These are phyloP conservation scores for Cladorrhinum sp. DNA, from an alignment of 2,329 filamentous ascomycete genomes.

Conservation along the genomic window DNA sequence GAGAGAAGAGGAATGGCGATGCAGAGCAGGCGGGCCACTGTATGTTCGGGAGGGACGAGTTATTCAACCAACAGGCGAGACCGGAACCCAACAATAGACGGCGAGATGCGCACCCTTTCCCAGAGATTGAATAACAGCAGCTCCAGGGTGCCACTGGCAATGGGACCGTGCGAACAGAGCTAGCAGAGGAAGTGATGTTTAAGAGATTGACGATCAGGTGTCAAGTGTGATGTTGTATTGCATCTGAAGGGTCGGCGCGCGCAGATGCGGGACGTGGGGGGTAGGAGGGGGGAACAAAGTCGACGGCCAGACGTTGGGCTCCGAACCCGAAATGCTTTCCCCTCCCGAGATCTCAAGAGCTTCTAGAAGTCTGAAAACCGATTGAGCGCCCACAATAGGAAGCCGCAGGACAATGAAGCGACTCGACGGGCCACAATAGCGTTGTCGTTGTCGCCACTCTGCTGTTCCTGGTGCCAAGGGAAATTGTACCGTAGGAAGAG, in stretches of 20 bases:
- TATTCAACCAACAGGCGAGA: not conserved
- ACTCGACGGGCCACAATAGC: not conserved
- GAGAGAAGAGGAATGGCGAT: not conserved
- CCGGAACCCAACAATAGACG: not conserved
- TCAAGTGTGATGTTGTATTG: slow-evolving; percentile 11
- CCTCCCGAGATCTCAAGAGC: slow-evolving; percentile 1
- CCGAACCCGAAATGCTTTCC: not conserved
- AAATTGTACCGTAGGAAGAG: too few relatives aligned
- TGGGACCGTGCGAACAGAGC: not conserved
- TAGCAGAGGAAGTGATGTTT: not conserved
- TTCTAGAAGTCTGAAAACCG: slow-evolving; percentile 23
- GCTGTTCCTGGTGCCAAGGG: not conserved
- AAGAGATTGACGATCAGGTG: slow-evolving; percentile 18
- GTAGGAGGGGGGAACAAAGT: not conserved
- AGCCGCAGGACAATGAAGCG: not conserved
- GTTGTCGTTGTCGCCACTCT: not conserved
- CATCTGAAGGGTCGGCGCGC: not conserved
- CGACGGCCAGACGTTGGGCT: slow-evolving; percentile 3
- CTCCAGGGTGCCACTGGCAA: not conserved
- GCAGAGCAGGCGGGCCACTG: slow-evolving; percentile 1
- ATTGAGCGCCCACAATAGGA: slow-evolving; percentile 1
- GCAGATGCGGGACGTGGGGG: slow-evolving; percentile 2
- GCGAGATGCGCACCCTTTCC: too few relatives aligned
- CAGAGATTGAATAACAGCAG: too few relatives aligned
- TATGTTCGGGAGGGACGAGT: not conserved